Percentiles rank a stretch among this genome's conserved stretches.
Conservation (phyloP, 148 eudicot species). For the Camellia granthamiana region DNA sequence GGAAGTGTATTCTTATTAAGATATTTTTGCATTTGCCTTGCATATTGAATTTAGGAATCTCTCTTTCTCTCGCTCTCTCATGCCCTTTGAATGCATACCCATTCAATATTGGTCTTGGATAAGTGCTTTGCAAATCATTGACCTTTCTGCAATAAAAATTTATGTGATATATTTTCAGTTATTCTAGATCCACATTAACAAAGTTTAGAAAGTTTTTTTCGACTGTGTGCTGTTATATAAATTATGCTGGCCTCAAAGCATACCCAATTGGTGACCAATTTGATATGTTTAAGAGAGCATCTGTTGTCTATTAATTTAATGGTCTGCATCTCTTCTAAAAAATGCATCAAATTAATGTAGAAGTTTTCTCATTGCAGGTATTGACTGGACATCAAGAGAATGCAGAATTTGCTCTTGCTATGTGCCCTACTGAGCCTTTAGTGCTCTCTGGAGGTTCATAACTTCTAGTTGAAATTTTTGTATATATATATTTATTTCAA, state of each 20-base stretch:
- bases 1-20: background rate
- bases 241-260: too few relatives aligned
- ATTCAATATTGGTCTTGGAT: too few relatives aligned
- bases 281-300: background rate
- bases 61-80: background rate
- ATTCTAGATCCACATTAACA: too few relatives aligned
- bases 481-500: background rate
- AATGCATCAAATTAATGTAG: background rate
- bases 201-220: too few relatives aligned
- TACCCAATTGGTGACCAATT: background rate
- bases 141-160: too few relatives aligned
- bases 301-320: background rate
- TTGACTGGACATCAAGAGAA: slow-evolving; percentile 91
- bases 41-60: background rate
- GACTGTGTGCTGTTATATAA: too few relatives aligned
- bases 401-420: slow-evolving; percentile 96
- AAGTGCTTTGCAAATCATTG: too few relatives aligned
- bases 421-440: slow-evolving; percentile 84
- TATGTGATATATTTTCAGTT: too few relatives aligned
- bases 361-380: slow-evolving; percentile 41
- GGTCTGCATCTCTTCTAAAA: background rate
- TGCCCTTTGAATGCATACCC: too few relatives aligned
- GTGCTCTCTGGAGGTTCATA: slow-evolving; percentile 94
- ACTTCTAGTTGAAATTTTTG: background rate
- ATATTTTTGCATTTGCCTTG: background rate